Conservation (phyloP, 768 basidiomycete genomes). For the Pleurotus eryngii region DNA sequence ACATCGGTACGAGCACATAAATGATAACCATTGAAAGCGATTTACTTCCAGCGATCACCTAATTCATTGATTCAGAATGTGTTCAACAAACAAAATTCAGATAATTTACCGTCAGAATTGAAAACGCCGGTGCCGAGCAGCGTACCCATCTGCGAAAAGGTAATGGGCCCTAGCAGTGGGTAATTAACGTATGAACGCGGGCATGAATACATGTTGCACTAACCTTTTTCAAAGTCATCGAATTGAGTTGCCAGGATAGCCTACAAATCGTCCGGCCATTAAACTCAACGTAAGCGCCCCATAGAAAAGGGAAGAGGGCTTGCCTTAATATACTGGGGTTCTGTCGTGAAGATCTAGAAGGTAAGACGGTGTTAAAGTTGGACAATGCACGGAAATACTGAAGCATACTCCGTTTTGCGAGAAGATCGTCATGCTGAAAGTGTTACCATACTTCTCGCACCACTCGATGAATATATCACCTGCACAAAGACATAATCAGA, state of each 20-base stretch:
- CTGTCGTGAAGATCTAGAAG: conserved; percentile 35
- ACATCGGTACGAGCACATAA: not conserved
- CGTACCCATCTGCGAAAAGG: conserved; percentile 24
- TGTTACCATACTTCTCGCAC: conserved; percentile 20
- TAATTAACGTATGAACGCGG: not conserved
- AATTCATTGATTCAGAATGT: not conserved
- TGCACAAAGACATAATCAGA: conserved; percentile 9
- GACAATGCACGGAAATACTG: not conserved
- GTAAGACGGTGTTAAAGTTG: not conserved
- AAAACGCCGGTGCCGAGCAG: conserved; percentile 58
- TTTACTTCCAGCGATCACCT: conserved; percentile 71
- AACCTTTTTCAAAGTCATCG: conserved; percentile 43
- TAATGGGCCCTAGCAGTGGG: conserved; percentile 18
- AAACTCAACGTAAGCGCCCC: too few species aligned
- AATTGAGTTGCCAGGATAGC: conserved; percentile 46
- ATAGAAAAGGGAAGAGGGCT: not conserved
- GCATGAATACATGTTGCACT: not conserved
- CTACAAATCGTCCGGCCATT: conserved; percentile 12
- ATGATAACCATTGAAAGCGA: not conserved
- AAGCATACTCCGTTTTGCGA: conserved; percentile 27
- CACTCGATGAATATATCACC: conserved; percentile 26
- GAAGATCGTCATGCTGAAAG: conserved; percentile 23
- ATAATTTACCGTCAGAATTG: conserved; percentile 48
- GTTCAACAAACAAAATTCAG: not conserved
- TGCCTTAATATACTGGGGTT: conserved; percentile 48